Conservation (phyloP, 352 stramenopile genomes). For the Phytophthora megakarya region DNA sequence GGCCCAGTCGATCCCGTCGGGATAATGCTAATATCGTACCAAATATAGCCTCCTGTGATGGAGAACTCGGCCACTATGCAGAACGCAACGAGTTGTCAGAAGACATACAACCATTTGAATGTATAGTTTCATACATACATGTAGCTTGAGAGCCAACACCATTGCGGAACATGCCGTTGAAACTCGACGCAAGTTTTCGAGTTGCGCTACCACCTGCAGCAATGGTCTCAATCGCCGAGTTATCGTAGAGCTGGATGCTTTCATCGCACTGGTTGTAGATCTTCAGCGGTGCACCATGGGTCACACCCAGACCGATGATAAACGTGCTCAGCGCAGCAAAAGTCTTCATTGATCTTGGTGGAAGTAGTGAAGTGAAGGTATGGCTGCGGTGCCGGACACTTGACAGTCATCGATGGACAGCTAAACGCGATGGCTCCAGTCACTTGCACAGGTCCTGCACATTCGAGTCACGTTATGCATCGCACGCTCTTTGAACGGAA, state of each 20-base stretch:
- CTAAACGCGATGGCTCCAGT: neutral
- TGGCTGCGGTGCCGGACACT: neutral
- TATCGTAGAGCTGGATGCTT: conserved; percentile 63
- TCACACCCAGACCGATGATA: conserved; percentile 25
- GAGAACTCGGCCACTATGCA: conserved; percentile 52
- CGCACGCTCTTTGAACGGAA: conserved; percentile 34
- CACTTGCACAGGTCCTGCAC: conserved; percentile 29
- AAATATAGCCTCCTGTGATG: conserved; percentile 34
- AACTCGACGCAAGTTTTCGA: conserved; percentile 41
- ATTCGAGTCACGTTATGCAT: conserved; percentile 17
- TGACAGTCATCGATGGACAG: neutral
- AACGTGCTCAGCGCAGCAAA: neutral
- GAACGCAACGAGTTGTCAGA: conserved; percentile 5
- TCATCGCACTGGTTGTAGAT: conserved; percentile 59
- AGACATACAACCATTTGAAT: conserved; percentile 1
- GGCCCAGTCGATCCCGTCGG: conserved; percentile 39
- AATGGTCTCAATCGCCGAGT: conserved; percentile 47
- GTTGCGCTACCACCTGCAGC: conserved; percentile 39
- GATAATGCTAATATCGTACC: conserved; percentile 67
- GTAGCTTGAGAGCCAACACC: conserved; percentile 48
- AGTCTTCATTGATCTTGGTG: conserved; percentile 17
- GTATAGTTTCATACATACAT: conserved; percentile 21
- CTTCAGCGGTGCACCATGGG: conserved; percentile 36
- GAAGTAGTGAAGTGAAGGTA: conserved; percentile 23
- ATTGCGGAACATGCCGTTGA: conserved; percentile 70